Percentiles rank a stretch among this genome's conserved stretches.
Evolutionary conservation across 768 basidiomycete species (phyloP).

Genomic region (Inosperma sp.): DNA sequence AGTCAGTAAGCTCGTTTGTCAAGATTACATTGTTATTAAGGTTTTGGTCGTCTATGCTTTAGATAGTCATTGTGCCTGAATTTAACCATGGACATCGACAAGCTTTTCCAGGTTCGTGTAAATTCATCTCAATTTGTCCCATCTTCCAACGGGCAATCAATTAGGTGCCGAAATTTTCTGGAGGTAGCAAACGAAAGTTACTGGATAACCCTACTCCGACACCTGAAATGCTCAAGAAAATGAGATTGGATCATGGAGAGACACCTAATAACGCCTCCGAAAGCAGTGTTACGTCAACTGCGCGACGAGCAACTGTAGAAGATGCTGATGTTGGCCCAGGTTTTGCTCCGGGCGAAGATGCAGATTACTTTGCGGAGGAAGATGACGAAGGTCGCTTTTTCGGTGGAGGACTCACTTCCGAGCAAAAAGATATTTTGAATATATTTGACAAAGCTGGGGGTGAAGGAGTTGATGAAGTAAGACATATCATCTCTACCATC

Average conservation of each 20-base stretch:
- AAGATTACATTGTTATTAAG: too few species aligned
- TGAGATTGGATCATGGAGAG: slow-evolving; percentile 49
- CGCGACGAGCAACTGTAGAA: slow-evolving; percentile 51
- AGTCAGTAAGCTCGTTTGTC: too few species aligned
- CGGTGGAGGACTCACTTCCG: slow-evolving; percentile 86
- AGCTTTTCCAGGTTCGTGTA: slow-evolving; percentile 44
- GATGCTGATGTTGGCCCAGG: slow-evolving; percentile 57
- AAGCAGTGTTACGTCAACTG: slow-evolving; percentile 22
- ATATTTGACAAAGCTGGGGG: slow-evolving; percentile 81
- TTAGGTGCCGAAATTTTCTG: slow-evolving; percentile 67
- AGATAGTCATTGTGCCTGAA: too few species aligned
- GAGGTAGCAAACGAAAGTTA: slow-evolving; percentile 68
- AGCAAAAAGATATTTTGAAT: slow-evolving; percentile 93
- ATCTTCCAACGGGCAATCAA: background rate
- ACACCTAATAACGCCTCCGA: slow-evolving; percentile 7
- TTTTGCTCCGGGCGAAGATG: slow-evolving; percentile 83
- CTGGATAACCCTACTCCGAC: slow-evolving; percentile 71
- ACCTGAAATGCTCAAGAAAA: slow-evolving; percentile 80
- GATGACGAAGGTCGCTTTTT: slow-evolving; percentile 91
- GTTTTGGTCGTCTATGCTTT: too few species aligned
- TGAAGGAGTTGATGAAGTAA: slow-evolving; percentile 66
- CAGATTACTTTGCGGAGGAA: slow-evolving; percentile 87
- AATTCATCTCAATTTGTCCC: background rate
- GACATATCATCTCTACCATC: slow-evolving; percentile 24
- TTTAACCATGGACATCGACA: slow-evolving; percentile 44